Base-by-base conservation (phyloP, 768 basidiomycete genomes). In the Tylopilus subfusipes region DNA sequence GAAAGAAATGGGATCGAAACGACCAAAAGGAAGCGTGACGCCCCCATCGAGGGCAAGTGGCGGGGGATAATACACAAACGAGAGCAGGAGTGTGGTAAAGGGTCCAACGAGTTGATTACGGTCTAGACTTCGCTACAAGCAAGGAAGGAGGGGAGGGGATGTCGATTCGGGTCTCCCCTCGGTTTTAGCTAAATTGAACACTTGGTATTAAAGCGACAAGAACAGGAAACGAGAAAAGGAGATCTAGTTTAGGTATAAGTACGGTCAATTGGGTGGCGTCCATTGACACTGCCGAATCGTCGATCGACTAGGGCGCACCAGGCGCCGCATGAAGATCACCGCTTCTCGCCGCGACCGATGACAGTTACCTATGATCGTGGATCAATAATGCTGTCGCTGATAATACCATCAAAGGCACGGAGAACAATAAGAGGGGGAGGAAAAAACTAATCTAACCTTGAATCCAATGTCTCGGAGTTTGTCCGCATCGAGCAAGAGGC, bases 391-490 rank as follows among this genome's bases (percentile, higher is more conserved):
- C 39, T 36, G 38, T 40, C 42, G 40, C 34, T n/a, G 34, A 57
- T 53, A 45, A 50, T n/a, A 46, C 53, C 55, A 42, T 53, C 52
- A 50, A 48, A 53, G 42, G 48, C 13, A 30, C 24, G 18, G 22
- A 34, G 14, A 14, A n/a, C 36, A 19, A 48, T 38, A 29, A 47
- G 34, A 19, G 31, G 31, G 30, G 52, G 36, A 27, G 25, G 33
- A 12, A 42, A n/a, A 31, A 27, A 18, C 4, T 44, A 31, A 46
- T 56, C 59, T 47, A 19, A 88, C 89, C 72, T 83, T 90, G 85
- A 98, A 98, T 36, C 96, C 96, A 65, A 98, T 97, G 66, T 82
- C 70, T 63, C 81, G 82, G 58, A 98, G 78, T 70, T 83, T 81
- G 48, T 85, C 84, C 11, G 82, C 84, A 67, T 98, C 90, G 42